Conservation (phyloP, 2,329 filamentous ascomycete genomes). For the Aspergillus japonicus region DNA sequence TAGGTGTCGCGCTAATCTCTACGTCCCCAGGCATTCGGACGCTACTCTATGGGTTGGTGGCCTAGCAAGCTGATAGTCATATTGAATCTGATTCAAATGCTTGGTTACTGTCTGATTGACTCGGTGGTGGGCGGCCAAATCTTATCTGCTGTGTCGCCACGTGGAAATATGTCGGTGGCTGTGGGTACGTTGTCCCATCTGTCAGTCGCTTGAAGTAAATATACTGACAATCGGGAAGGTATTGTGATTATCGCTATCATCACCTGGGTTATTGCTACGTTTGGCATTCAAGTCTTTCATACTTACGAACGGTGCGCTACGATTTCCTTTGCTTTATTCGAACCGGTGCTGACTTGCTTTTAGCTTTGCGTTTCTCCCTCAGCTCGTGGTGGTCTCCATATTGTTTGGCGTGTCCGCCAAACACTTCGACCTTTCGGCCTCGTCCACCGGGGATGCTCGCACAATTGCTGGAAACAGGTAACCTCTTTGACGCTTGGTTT, state of each 20-base stretch:
- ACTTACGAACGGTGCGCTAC: conserved; percentile 59
- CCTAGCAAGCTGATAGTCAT: conserved; percentile 63
- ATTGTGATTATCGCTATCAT: conserved; percentile 65
- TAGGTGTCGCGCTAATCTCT: neutral
- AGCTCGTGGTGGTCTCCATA: conserved; percentile 60
- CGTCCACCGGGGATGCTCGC: conserved; percentile 51
- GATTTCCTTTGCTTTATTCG: neutral
- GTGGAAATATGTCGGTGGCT: conserved; percentile 59
- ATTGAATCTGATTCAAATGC: conserved; percentile 61
- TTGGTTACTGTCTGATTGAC: conserved; percentile 63
- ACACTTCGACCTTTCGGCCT: conserved; percentile 56
- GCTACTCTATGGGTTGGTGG: conserved; percentile 66
- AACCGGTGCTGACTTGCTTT: conserved; percentile 15
- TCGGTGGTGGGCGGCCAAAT: conserved; percentile 68
- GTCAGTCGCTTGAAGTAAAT: neutral
- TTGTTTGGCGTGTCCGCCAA: conserved; percentile 61
- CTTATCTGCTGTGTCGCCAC: conserved; percentile 61
- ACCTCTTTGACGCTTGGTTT: neutral
- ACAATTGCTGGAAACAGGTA: conserved; percentile 52
- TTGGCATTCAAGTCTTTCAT: conserved; percentile 68
- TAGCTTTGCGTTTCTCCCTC: conserved; percentile 64
- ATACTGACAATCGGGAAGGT: conserved; percentile 24
- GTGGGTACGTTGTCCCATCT: conserved; percentile 49
- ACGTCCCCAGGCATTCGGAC: conserved; percentile 52
- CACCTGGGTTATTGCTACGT: conserved; percentile 63